These are phyloP conservation scores for Termitomyces sp. DNA, from an alignment of 768 basidiomycete genomes.

Conservation along the genomic window DNA sequence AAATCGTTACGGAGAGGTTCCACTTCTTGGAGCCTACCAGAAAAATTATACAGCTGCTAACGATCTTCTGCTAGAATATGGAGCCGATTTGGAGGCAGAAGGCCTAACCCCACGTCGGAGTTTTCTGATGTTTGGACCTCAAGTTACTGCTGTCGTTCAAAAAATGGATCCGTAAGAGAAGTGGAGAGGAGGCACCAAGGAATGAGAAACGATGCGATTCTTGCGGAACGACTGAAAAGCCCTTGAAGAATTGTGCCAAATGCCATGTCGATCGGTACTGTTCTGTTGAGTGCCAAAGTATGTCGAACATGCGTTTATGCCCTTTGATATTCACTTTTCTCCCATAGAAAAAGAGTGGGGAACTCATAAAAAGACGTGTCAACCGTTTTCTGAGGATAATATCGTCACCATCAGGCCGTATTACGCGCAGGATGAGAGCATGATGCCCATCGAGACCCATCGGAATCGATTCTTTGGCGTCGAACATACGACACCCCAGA, in stretches of 20 bases:
- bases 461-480: conserved; percentile 26
- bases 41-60: conserved; percentile 28
- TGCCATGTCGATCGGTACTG: conserved; percentile 52
- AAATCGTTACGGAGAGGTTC: conserved; percentile 46
- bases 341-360: conserved; percentile 44
- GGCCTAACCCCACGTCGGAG: conserved; percentile 28
- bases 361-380: conserved; percentile 44
- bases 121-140: conserved; percentile 35
- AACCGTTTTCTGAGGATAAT: conserved; percentile 36
- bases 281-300: conserved; percentile 52
- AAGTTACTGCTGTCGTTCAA: conserved; percentile 39
- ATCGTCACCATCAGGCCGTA: conserved; percentile 45
- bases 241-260: conserved; percentile 39
- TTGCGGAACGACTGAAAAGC: conserved; percentile 24
- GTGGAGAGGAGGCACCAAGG: conserved; percentile 37
- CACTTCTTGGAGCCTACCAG: conserved; percentile 33
- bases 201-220: conserved; percentile 43
- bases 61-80: conserved; percentile 47
- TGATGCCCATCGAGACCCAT: conserved; percentile 25
- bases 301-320: conserved; percentile 14
- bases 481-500: conserved; percentile 20
- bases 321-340: not conserved
- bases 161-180: conserved; percentile 46
- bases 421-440: conserved; percentile 24
- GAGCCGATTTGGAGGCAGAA: conserved; percentile 43